These are phyloP conservation scores for Cyphellophora attinorum DNA, from an alignment of 2,329 filamentous ascomycete species.

Conservation along the genomic window DNA sequence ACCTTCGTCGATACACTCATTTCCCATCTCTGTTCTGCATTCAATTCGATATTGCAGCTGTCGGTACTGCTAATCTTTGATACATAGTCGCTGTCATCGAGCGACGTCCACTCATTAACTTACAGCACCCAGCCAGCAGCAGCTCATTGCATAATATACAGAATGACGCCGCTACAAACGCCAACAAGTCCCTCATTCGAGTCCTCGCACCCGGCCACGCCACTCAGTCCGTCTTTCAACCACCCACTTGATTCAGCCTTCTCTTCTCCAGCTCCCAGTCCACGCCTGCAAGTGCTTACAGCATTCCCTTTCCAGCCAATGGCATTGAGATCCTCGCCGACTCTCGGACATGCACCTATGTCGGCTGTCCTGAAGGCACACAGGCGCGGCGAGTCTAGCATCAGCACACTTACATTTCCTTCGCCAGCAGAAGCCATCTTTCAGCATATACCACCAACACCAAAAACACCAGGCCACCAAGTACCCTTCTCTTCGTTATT, in stretches of 20 bases:
- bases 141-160: neutral
- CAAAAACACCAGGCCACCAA: neutral
- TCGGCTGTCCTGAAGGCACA: neutral
- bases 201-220: neutral
- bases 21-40: too few species aligned
- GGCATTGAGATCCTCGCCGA: neutral
- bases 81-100: too few species aligned
- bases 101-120: too few species aligned
- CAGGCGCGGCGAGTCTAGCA: neutral
- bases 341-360: too few species aligned
- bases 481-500: neutral
- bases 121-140: too few species aligned
- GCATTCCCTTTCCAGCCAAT: constrained; percentile 1
- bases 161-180: neutral
- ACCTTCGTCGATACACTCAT: too few species aligned
- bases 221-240: neutral
- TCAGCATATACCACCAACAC: neutral
- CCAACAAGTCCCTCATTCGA: neutral
- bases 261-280: neutral
- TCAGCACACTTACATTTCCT: neutral
- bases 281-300: neutral
- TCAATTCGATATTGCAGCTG: too few species aligned
- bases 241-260: neutral
- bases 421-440: neutral
- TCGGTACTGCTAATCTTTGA: too few species aligned